phyloP scores from a whole-genome alignment of 176 grass and related monocot species.

The Hsuehochloa calcarea region DNA sequence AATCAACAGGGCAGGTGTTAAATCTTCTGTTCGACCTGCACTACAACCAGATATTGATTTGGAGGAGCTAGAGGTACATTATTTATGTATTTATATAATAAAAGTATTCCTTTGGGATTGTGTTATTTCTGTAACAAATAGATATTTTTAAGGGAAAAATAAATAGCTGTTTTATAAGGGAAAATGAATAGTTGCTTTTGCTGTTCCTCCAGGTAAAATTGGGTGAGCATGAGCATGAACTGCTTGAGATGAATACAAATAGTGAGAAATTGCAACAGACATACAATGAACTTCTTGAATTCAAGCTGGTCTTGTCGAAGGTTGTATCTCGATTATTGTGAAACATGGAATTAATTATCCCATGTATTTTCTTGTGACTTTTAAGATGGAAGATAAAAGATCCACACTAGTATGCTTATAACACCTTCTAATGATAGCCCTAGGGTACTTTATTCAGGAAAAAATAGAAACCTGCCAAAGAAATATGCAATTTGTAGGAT shows the following conservation, averaged over 20 bases:
- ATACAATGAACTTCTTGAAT: conserved; percentile 99
- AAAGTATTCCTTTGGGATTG: background rate
- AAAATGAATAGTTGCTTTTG: conserved; percentile 3
- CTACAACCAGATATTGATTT: conserved; percentile 88
- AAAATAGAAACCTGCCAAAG: background rate
- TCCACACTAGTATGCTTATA: background rate
- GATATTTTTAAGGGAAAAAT: conserved; percentile 12
- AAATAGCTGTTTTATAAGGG: conserved; percentile 9
- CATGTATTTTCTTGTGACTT: conserved; percentile 14
- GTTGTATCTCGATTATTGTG: conserved; percentile 58
- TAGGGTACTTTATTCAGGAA: conserved; percentile 15
- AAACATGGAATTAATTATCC: background rate
- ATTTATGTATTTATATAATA: conserved; percentile 1
- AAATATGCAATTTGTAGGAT: background rate
- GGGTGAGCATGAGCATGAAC: conserved; percentile 85
- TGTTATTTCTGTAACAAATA: conserved; percentile 24
- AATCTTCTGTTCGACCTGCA: conserved; percentile 59
- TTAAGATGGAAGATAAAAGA: conserved; percentile 19
- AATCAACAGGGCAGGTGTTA: conserved; percentile 73
- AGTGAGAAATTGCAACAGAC: conserved; percentile 77
- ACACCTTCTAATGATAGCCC: background rate
- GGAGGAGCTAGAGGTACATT: conserved; percentile 89
- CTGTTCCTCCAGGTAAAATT: conserved; percentile 60
- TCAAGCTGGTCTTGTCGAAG: conserved; percentile 96
- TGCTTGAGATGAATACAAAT: conserved; percentile 95